Evolutionary conservation across 1,284 basidiomycete species (phyloP).

Genomic region (Volvariella volvacea): DNA sequence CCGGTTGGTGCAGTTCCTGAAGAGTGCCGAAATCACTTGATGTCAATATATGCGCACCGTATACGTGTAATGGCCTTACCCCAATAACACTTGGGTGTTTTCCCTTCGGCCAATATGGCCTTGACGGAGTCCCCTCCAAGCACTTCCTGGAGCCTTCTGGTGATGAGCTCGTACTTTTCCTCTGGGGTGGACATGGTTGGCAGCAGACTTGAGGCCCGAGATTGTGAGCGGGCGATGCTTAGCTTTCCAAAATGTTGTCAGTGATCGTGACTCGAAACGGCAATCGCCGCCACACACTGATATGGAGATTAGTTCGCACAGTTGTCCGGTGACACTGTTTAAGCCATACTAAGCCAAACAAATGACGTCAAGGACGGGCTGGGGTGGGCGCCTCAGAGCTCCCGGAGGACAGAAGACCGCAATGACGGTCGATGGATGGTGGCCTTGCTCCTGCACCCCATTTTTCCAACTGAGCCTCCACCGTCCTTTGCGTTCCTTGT

Average conservation of each 20-base stretch:
- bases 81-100: constrained; percentile 83
- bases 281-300: constrained; percentile 7
- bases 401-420: no score
- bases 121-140: constrained; percentile 85
- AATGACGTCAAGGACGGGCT: no score
- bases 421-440: no score
- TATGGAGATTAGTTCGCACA: no score
- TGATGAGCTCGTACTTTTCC: constrained; percentile 82
- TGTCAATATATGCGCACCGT: constrained; percentile 3
- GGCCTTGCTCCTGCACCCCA: no score
- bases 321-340: no score
- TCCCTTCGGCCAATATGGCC: constrained; percentile 74
- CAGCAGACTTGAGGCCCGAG: constrained; percentile 1
- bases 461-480: no score
- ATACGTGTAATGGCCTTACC: constrained; percentile 43
- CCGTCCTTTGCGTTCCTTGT: no score
- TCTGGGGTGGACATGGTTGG: constrained; percentile 29
- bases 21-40: constrained; percentile 7
- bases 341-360: no score
- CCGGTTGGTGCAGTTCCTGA: constrained; percentile 92
- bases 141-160: constrained; percentile 82
- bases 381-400: no score
- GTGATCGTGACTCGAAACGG: constrained; percentile 10
- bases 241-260: background rate
- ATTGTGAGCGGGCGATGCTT: no score